Evolutionary conservation across 2,329 filamentous ascomycete species (phyloP), one percentile per base, ranked within the genome.

Genomic region (Verticillium longisporum): DNA sequence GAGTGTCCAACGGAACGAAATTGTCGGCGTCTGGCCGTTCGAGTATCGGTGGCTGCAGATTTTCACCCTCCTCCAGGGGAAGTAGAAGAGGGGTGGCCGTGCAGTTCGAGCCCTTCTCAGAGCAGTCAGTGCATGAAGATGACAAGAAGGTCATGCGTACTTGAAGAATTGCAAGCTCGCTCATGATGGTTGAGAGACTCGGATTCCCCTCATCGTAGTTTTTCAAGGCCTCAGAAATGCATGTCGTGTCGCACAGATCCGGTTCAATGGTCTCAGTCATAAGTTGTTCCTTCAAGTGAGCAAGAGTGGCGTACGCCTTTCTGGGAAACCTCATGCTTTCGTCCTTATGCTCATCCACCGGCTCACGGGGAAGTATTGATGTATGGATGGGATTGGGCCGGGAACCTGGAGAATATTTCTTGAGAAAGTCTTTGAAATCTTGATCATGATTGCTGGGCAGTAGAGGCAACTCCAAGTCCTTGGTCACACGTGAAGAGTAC

Each of bases 1-100:
- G 62, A 13, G 74, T 71, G 2, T 73, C 72, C 0, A 72, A 73
- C 33, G 69, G 69, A 1, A 71, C 59, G 38, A 72, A 69, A 3
- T 76, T 67, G 3, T 66, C 15, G 6, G 66, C 62, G 31, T 62
- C 62, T 1, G 63, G 60, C 1, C 57, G 45, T 7, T 61, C 53
- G 0, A 69, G 72, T 15, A 70, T 33, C 57, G 68, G 72, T 0
- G 60, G 58, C 7, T 59, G 60, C 7, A 53, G 4, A 6, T 66
- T n/a, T 60, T 1, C 68, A 66, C 1, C 36, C 56, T 32, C 45
- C 7, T 50, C 45, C 2, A 11, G 21, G n/a, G n/a, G 45, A 21
- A 13, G 45, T 10, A 50, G 6, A 21, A 18, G 45, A 21, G 45
- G 18, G 5, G 45, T 50, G 3, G 21, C 11, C 18, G n/a, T 1